A percentile compares a stretch with the other conserved stretches of the same genome.
These are phyloP conservation scores for Polychaeton citri DNA, from an alignment of 2,329 filamentous ascomycete genomes.

Conservation along the genomic window DNA sequence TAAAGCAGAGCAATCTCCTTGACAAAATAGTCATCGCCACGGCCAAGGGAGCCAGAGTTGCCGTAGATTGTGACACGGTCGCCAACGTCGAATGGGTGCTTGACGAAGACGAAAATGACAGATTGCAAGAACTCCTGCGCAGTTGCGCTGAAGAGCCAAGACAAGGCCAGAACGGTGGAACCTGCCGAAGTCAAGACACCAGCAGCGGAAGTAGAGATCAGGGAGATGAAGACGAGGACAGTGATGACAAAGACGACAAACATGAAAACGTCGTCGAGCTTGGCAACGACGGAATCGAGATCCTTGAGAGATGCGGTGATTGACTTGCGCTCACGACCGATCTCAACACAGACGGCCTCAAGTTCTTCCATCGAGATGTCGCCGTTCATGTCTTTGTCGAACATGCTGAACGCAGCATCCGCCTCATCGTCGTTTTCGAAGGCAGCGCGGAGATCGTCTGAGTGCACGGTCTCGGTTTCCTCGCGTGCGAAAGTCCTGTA, in stretches of 20 bases:
- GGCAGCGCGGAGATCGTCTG: conserved; percentile 64
- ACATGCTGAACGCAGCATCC: conserved; percentile 78
- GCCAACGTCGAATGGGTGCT: conserved; percentile 93
- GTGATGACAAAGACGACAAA: conserved; percentile 73
- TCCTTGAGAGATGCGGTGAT: conserved; percentile 93
- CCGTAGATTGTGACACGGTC: conserved; percentile 88
- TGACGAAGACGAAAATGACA: conserved; percentile 89
- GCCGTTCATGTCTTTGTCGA: conserved; percentile 92
- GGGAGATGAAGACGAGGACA: conserved; percentile 73
- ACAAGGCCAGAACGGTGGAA: conserved; percentile 73
- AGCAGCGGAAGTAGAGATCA: conserved; percentile 82
- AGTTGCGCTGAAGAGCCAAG: conserved; percentile 85
- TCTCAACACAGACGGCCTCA: conserved; percentile 84
- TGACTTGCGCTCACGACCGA: conserved; percentile 85
- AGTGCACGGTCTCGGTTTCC: conserved; percentile 60
- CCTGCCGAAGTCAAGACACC: conserved; percentile 82
- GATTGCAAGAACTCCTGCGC: conserved; percentile 92
- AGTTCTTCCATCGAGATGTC: conserved; percentile 94
- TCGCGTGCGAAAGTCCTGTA: conserved; percentile 74
- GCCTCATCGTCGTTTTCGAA: conserved; percentile 78
- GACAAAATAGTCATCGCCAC: conserved; percentile 89
- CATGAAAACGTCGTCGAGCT: conserved; percentile 78
- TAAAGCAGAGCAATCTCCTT: conserved; percentile 87
- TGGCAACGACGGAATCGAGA: conserved; percentile 81
- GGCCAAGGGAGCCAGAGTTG: conserved; percentile 64